Base-by-base conservation (phyloP, 2,329 filamentous ascomycete genomes). In the Colletotrichum sidae region DNA sequence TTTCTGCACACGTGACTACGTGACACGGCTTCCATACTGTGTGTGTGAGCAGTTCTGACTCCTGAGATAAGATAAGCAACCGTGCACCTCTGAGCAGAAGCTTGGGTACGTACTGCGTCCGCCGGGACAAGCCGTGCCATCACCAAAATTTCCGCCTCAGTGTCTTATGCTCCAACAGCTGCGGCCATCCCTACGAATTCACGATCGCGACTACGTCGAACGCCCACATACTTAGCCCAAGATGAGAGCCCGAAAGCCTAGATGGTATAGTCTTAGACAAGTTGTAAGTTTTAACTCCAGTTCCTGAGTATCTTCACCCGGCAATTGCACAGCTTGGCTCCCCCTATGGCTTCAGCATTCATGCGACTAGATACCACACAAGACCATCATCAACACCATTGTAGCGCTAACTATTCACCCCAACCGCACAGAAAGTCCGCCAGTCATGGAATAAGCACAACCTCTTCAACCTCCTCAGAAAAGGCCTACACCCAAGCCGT, bases 391-490 rank as follows among this genome's bases (percentile, higher is more conserved):
- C 9, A 41, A 13, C 9, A 13, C 38, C 13, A 10, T 4, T 10
- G 38, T 6, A 9, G 38, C 13, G 44, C 44, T 17, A 10, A 46
- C n/a, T 17, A 9, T 8, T 35, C 25, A 56, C 42, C 62, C 41
- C 52, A 34, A 67, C 44, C 13, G 55, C 62, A 58, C 76, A 98
- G 94, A 96, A 93, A 92, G 78, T 97, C 78, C 91, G 95, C 73
- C 92, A 96, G 84, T 93, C 94, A 83, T 97, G 95, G 96, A 97
- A 93, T 84, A 97, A 97, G 83, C 94, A 93, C 85, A 97, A 97
- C 76, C 86, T 99, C 69, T 99, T 92, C 88, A 97, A 97, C 81
- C 81, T 99, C 70, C 81, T 83, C 55, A 86, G 86, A 70, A 74
- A 87, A 39, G 79, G 73, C 47, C 73, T 78, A 2, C 86, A 85